These are phyloP conservation scores for Kwoniella botswanensis DNA, from an alignment of 768 basidiomycete genomes.

Conservation along the genomic window DNA sequence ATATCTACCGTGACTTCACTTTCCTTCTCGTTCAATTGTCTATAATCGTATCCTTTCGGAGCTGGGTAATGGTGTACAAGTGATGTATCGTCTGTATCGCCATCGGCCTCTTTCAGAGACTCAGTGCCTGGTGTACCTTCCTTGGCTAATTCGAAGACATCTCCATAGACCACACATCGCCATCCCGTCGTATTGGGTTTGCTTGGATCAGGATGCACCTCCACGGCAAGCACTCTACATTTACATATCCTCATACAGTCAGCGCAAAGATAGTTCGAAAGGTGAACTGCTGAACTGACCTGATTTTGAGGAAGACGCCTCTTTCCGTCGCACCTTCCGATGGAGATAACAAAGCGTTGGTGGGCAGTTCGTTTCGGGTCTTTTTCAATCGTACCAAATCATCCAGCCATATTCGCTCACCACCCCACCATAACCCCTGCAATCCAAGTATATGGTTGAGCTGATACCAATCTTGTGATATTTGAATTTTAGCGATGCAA, in stretches of 20 bases:
- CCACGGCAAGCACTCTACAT: conserved; percentile 36
- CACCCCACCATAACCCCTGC: conserved; percentile 79
- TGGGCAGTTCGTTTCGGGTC: conserved; percentile 32
- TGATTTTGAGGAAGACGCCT: conserved; percentile 43
- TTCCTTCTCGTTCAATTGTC: conserved; percentile 40
- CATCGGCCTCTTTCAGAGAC: neutral
- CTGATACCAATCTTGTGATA: neutral
- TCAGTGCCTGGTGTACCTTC: conserved; percentile 1
- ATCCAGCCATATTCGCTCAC: conserved; percentile 83
- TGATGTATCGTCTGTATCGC: conserved; percentile 4
- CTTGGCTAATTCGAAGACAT: conserved; percentile 44
- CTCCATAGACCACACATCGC: conserved; percentile 45
- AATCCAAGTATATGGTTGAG: neutral
- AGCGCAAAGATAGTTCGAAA: neutral
- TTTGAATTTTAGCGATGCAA: neutral
- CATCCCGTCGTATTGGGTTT: conserved; percentile 18
- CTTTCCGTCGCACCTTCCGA: conserved; percentile 34
- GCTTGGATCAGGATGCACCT: conserved; percentile 23
- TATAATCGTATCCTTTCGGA: conserved; percentile 35
- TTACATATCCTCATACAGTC: neutral
- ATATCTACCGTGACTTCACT: conserved; percentile 50
- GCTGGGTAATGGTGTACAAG: conserved; percentile 22
- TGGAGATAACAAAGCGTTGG: conserved; percentile 26
- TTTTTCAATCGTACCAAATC: conserved; percentile 73
- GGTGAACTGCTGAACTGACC: conserved; percentile 33